Percentiles rank a stretch among this genome's conserved stretches.
Evolutionary conservation across 441 rosid species (phyloP).

Genomic region (Adansonia grandidieri): DNA sequence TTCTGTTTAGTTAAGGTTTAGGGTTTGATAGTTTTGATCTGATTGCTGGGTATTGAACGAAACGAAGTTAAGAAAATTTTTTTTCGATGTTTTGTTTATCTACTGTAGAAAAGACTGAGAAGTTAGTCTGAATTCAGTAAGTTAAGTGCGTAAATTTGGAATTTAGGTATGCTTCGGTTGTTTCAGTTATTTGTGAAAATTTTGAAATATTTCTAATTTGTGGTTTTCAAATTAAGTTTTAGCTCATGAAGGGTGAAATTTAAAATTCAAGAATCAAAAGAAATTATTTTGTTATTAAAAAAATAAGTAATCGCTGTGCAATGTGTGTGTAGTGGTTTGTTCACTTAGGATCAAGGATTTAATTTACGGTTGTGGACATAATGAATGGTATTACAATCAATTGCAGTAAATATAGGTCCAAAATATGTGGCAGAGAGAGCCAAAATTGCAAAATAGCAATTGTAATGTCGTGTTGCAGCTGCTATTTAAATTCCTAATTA

Average conservation of each 20-base stretch:
- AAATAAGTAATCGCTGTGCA: neutral
- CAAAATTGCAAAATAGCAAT: too few species aligned
- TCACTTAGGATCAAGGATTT: neutral
- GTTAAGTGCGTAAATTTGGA: too few species aligned
- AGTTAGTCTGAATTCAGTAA: too few species aligned
- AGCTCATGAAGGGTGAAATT: neutral
- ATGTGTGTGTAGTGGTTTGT: neutral
- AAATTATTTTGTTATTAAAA: neutral
- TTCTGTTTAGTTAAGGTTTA: conserved; percentile 15
- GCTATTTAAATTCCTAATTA: too few species aligned
- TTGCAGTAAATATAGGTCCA: too few species aligned
- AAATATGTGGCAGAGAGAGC: too few species aligned
- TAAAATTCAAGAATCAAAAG: neutral
- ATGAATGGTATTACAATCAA: too few species aligned
- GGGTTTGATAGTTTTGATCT: conserved; percentile 25
- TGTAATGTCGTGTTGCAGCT: too few species aligned
- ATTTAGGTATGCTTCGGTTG: too few species aligned
- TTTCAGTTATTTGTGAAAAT: too few species aligned
- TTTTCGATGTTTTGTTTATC: neutral
- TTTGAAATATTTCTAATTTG: neutral
- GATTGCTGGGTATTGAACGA: conserved; percentile 12
- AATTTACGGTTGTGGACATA: too few species aligned
- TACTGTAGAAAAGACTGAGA: too few species aligned
- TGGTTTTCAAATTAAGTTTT: neutral
- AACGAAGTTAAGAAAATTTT: neutral